A percentile compares a stretch with the other conserved stretches of the same genome.
Conservation (phyloP, 441 rosid genomes). For the Populus tomentosa region DNA sequence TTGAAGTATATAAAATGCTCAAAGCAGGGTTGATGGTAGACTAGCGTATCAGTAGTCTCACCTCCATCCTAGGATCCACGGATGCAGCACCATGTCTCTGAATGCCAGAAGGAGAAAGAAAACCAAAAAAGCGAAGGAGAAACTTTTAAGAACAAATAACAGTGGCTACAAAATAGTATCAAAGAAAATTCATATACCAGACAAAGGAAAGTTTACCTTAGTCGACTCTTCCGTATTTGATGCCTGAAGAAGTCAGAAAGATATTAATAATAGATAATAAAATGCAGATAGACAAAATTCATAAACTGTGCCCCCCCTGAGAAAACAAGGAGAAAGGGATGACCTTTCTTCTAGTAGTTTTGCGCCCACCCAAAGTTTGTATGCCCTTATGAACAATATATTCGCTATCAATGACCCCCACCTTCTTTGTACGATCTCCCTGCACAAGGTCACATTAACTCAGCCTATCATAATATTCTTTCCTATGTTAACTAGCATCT, state of each 20-base stretch:
- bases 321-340: neutral
- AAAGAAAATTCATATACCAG: neutral
- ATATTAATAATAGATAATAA: neutral
- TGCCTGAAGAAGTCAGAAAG: slow-evolving; percentile 8
- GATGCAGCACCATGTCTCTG: slow-evolving; percentile 39
- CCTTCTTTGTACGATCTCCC: slow-evolving; percentile 85
- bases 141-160: neutral
- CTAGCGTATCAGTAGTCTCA: slow-evolving; percentile 2
- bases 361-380: slow-evolving; percentile 70
- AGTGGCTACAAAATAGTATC: no score
- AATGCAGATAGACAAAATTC: neutral
- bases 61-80: slow-evolving; percentile 57
- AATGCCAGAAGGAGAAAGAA: slow-evolving; percentile 4
- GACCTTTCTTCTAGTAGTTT: slow-evolving; percentile 46
- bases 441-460: slow-evolving; percentile 23
- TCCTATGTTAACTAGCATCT: neutral
- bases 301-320: neutral
- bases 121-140: neutral
- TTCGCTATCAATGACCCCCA: slow-evolving; percentile 88
- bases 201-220: slow-evolving; percentile 20
- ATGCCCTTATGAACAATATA: slow-evolving; percentile 81
- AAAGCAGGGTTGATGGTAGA: neutral
- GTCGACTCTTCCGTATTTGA: slow-evolving; percentile 13
- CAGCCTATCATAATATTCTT: neutral
- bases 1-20: neutral